phyloP scores from a whole-genome alignment of 2,329 filamentous ascomycete species.

The Byssoonygena ceratinophila region DNA sequence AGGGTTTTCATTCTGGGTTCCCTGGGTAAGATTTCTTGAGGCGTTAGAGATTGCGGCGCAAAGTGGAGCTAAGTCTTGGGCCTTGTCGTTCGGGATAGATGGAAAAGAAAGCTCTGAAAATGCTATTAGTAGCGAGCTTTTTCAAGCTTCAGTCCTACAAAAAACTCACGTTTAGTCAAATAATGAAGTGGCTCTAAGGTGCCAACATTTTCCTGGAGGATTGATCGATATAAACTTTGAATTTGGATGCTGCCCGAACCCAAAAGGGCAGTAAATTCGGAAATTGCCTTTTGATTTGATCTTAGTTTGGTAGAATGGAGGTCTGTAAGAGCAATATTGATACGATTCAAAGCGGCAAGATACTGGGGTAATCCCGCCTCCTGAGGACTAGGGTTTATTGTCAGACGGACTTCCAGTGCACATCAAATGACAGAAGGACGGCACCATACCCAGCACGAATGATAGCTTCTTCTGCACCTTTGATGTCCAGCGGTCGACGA shows the following conservation, averaged over 20 bases:
- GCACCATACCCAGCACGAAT: constrained; percentile 60
- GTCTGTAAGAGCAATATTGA: constrained; percentile 72
- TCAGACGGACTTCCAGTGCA: background rate
- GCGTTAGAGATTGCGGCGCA: constrained; percentile 63
- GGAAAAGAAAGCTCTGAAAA: constrained; percentile 60
- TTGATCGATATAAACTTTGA: constrained; percentile 70
- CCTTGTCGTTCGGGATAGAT: constrained; percentile 62
- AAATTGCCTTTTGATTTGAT: constrained; percentile 79
- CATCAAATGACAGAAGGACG: background rate
- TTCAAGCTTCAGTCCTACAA: background rate
- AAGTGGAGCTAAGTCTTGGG: constrained; percentile 66
- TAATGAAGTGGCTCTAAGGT: constrained; percentile 83
- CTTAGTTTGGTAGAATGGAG: constrained; percentile 84
- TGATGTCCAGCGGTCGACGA: constrained; percentile 82
- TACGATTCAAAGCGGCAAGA: constrained; percentile 76
- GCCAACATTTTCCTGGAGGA: constrained; percentile 66
- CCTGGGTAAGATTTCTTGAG: constrained; percentile 43
- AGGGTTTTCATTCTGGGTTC: constrained; percentile 47
- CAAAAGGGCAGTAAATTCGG: constrained; percentile 66
- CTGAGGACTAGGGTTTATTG: constrained; percentile 49
- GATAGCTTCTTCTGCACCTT: constrained; percentile 81
- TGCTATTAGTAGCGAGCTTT: constrained; percentile 1
- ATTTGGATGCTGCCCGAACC: constrained; percentile 71
- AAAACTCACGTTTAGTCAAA: constrained; percentile 65
- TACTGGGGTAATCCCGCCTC: constrained; percentile 74